These are phyloP conservation scores for Coniferiporia weirii DNA, from an alignment of 1,284 basidiomycete species.

Conservation along the genomic window DNA sequence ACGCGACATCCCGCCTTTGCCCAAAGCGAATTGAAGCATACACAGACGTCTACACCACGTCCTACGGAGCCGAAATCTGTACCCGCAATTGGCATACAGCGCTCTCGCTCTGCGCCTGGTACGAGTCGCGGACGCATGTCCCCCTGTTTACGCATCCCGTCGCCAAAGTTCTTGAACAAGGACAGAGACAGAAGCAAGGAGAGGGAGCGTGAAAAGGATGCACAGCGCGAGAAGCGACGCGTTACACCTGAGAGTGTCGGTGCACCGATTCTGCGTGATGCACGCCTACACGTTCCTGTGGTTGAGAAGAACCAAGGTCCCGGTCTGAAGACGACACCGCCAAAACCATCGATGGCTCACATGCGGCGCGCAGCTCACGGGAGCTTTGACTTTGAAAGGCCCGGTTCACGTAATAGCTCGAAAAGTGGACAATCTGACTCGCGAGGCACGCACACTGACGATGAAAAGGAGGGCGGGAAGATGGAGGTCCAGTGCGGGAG, in stretches of 20 bases:
- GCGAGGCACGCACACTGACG: constrained; percentile 12
- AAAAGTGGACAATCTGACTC: constrained; percentile 17
- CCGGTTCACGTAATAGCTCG: constrained; percentile 28
- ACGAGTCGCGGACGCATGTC: constrained; percentile 21
- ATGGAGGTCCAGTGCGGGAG: background rate
- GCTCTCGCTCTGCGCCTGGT: constrained; percentile 14
- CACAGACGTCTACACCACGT: background rate
- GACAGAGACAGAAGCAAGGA: constrained; percentile 15
- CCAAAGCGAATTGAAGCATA: background rate
- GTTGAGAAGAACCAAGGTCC: constrained; percentile 1
- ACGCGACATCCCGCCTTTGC: background rate
- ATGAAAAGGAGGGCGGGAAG: constrained; percentile 7
- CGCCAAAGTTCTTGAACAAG: constrained; percentile 20
- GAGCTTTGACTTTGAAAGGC: constrained; percentile 70
- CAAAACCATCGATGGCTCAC: background rate
- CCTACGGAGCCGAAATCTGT: background rate
- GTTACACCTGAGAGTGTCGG: constrained; percentile 25
- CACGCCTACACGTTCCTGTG: background rate
- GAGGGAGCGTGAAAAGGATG: constrained; percentile 20
- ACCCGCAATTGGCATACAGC: constrained; percentile 5
- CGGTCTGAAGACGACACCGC: background rate
- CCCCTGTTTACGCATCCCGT: constrained; percentile 20
- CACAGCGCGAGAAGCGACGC: constrained; percentile 18
- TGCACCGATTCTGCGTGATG: constrained; percentile 17
- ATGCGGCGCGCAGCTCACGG: constrained; percentile 28